Evolutionary conservation across 2,329 filamentous ascomycete species (phyloP).

Genomic region (Daldinia sp.): DNA sequence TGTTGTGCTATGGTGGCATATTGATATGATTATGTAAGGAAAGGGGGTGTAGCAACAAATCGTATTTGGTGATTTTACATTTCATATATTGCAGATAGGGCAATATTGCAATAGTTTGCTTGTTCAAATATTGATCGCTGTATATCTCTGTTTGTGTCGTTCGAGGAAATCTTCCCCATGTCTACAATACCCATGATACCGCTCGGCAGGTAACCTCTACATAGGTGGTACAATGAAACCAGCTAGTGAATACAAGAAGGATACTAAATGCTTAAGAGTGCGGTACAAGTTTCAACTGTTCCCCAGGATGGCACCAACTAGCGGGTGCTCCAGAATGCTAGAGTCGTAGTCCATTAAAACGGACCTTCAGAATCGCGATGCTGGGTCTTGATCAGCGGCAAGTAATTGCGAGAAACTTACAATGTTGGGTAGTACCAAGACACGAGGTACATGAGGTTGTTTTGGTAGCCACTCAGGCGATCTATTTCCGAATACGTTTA

Average conservation of each 20-base stretch:
- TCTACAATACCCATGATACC: neutral
- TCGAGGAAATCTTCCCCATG: neutral
- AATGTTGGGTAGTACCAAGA: slow-evolving; percentile 2
- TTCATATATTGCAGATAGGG: neutral
- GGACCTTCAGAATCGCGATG: neutral
- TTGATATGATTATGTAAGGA: too few relatives aligned
- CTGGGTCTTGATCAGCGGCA: neutral
- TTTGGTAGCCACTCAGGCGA: neutral
- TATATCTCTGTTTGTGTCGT: neutral
- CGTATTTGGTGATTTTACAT: neutral
- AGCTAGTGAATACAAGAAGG: neutral
- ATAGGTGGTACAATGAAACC: neutral
- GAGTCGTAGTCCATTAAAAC: neutral
- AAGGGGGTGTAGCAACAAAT: too few relatives aligned
- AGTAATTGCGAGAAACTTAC: slow-evolving; percentile 1
- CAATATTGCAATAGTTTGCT: neutral
- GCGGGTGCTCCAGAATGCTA: neutral
- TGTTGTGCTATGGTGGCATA: neutral
- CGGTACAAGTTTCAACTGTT: neutral
- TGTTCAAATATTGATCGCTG: neutral
- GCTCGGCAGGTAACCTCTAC: neutral
- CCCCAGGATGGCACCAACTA: neutral
- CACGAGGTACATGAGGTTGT: slow-evolving; percentile 7
- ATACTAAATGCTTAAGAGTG: neutral
- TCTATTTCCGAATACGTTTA: slow-evolving; percentile 3